Base-by-base conservation (phyloP, 2,329 filamentous ascomycete species). In the Macrophomina phaseolina region DNA sequence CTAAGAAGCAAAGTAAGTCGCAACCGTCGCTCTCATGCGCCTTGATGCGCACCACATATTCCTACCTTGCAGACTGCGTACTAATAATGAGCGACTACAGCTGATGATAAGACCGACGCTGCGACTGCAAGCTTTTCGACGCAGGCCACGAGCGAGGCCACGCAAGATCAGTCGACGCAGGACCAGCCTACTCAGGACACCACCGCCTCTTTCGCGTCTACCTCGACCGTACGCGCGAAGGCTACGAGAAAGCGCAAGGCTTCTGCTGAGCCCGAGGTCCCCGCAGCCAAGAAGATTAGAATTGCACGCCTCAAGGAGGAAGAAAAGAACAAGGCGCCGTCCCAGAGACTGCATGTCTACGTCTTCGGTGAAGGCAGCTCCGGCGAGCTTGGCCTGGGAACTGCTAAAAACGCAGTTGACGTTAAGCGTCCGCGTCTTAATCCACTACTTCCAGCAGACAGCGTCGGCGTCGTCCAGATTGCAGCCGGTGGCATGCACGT, bases 401-500 rank as follows among this genome's bases (percentile, higher is more conserved):
- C 84, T 2, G 87, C 85, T 68, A 88, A 87, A 75, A 87, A 87
- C 72, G 81, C 85, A 48, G 87, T 91, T 70, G 90, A 93, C 71
- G 90, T 92, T 71, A 91, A 90, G 81, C 87, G 90, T 36, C 92
- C 92, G 18, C 89, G 90, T 63, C 80, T 90, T 67, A 92, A 92
- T 75, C 80, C 84, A 56, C 81, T 85, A 67, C 82, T 93, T 48
- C 79, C 81, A 32, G 80, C 85, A 3, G 81, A 84, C 68, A 81
- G 81, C 45, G 85, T 89, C 64, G 87, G 88, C 53, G 87, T 95
- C 42, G 91, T 95, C 2, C 88, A 91, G 77, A 79, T 96, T 67
- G 89, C 91, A 61, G 89, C 90, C 68, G 92, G 92, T 68, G 92
- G 91, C 66, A 94, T 96, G 91, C 92, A 96, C 79, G 89, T 85